phyloP scores from a whole-genome alignment of 306 rosid genomes.

The Spatholobus suberectus region DNA sequence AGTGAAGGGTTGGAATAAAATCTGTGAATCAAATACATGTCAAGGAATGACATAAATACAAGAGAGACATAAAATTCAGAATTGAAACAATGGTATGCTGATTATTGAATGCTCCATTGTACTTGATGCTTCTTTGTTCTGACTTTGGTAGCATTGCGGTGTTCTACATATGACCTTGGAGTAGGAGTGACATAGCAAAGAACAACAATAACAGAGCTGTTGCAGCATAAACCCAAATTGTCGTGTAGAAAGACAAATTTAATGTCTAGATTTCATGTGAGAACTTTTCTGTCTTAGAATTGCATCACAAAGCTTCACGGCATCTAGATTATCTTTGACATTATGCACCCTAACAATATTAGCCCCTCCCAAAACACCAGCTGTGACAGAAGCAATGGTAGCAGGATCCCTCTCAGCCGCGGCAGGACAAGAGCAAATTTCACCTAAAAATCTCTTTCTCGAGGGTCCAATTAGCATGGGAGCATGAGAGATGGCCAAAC shows the following conservation, averaged over 20 bases:
- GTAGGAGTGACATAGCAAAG: too few species aligned
- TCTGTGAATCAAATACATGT: conserved; percentile 19
- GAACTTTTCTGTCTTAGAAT: conserved; percentile 55
- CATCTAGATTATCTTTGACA: conserved; percentile 76
- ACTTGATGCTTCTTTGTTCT: conserved; percentile 13
- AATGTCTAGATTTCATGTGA: conserved; percentile 32
- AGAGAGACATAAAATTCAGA: not conserved
- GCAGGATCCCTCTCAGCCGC: conserved; percentile 84
- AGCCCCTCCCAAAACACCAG: conserved; percentile 75
- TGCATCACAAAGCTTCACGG: conserved; percentile 83
- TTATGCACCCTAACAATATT: conserved; percentile 92
- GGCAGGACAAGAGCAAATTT: conserved; percentile 58
- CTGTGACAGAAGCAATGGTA: conserved; percentile 74
- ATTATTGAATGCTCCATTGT: not conserved
- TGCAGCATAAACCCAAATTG: too few species aligned
- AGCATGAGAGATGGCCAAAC: conserved; percentile 76
- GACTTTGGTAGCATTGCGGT: not conserved
- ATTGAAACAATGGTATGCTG: not conserved
- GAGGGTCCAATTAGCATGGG: conserved; percentile 90
- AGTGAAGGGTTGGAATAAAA: conserved; percentile 13
- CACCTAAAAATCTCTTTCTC: conserved; percentile 81
- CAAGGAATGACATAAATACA: conserved; percentile 21
- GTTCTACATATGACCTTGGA: too few species aligned
- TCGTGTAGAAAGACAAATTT: conserved; percentile 23
- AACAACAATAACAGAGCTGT: too few species aligned